Evolutionary conservation across 345 rosid genomes (phyloP).

Genomic region (Syzygium jambos): DNA sequence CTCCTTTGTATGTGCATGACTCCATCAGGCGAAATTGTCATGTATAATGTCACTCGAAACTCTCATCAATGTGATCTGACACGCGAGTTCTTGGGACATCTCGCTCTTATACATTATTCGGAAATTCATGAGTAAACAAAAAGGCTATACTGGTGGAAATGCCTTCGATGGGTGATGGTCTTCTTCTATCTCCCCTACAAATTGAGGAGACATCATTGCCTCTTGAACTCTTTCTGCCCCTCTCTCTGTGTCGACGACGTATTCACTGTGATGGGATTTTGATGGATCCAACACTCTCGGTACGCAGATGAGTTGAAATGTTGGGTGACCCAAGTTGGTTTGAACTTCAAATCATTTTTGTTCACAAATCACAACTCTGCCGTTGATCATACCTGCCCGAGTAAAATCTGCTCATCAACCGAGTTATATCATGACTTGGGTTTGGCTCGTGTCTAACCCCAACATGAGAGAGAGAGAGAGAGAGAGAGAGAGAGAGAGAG

Average conservation of each 20-base stretch:
- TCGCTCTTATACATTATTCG: neutral
- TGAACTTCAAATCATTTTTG: neutral
- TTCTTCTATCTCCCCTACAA: neutral
- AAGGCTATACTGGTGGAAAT: neutral
- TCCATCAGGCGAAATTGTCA: neutral
- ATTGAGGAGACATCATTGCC: neutral
- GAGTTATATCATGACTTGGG: neutral
- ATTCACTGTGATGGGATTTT: neutral
- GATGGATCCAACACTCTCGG: neutral
- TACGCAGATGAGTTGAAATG: neutral
- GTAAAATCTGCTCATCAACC: neutral
- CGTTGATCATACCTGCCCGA: neutral
- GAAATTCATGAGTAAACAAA: neutral
- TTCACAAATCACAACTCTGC: neutral
- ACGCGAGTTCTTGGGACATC: neutral
- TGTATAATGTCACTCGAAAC: neutral
- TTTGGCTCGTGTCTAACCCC: neutral
- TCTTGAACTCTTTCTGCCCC: neutral
- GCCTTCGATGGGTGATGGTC: neutral
- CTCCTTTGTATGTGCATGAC: neutral
- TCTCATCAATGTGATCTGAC: neutral
- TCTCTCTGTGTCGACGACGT: neutral
- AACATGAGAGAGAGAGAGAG: neutral
- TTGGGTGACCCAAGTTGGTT: neutral
- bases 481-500: too few relatives aligned